A percentile compares a stretch with the other conserved stretches of the same genome.
phyloP scores from a whole-genome alignment of 2,329 filamentous ascomycete species.

The Fusarium sp. region DNA sequence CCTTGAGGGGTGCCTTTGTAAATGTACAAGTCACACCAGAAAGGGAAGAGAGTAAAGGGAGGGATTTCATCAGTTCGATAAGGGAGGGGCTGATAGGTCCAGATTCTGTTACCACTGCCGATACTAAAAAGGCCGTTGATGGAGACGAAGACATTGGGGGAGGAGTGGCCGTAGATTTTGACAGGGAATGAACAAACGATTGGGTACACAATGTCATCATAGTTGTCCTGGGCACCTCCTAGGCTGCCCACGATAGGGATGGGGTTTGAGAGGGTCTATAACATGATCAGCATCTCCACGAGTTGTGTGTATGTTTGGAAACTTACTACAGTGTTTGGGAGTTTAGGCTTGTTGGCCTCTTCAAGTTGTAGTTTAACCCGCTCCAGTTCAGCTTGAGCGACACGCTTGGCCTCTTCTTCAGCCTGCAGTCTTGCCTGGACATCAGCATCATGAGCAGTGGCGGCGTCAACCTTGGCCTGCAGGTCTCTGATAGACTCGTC shows the following conservation, averaged over 20 bases:
- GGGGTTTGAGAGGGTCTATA: background rate
- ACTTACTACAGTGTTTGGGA: background rate
- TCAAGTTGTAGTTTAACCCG: background rate
- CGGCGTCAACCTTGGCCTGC: background rate
- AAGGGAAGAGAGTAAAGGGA: background rate
- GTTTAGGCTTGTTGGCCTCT: conserved; percentile 1
- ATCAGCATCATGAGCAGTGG: background rate
- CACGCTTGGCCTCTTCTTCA: background rate
- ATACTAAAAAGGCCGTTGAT: conserved; percentile 1
- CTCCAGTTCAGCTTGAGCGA: background rate
- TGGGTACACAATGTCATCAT: background rate
- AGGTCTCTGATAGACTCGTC: background rate
- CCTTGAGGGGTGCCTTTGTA: conserved; percentile 4
- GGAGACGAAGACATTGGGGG: background rate
- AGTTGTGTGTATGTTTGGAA: background rate
- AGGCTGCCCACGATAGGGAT: conserved; percentile 1
- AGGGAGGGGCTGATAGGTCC: background rate
- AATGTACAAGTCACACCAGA: conserved; percentile 3
- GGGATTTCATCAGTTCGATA: background rate
- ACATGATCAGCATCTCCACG: background rate
- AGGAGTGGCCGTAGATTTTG: background rate
- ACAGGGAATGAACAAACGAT: background rate
- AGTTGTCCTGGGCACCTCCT: background rate
- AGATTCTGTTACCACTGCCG: background rate
- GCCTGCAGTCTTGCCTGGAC: background rate